Evolutionary conservation across 352 stramenopile genomes (phyloP), one percentile per base, ranked within the genome.

Genomic region (Elongisporangium undulatum): DNA sequence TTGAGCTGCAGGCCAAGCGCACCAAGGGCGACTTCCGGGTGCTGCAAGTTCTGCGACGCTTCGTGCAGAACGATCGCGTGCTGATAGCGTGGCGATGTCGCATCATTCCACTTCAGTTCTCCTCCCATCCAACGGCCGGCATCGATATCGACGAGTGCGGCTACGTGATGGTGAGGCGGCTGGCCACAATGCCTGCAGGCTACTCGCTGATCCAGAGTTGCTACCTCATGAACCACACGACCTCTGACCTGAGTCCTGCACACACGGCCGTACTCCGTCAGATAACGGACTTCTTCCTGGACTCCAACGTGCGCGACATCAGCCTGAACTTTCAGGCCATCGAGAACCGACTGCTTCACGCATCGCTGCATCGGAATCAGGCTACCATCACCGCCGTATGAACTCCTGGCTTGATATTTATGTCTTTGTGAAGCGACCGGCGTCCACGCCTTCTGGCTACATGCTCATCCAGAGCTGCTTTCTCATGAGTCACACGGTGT

Each of bases 71-170:
- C 17, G 75, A 86, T 59, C 74, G 74, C 22, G 65, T 85, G 19
- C 72, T 90, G 53, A 79, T 90, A 26, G 74, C 75, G 20, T 90
- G 78, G 78, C 72, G 67, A 29, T 75, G 77, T 15, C 77, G 71
- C 45, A 79, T 87, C 54, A 68, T 89, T 12, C 74, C 78, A 8
- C 58, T 80, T 17, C 67, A 85, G 56, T 88, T 89, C 60, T 41
- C 29, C 8, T 41, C 8, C 1, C 29, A 41, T 4, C 29, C 29
- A 2, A 41, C 29, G 5, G 2, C 4, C 29, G 13, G 9, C 13
- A 41, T 41, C 8, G 8, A 41, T 9, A 41, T 41, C 29, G 29
- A 41, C 29, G 29, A 41, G 13, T 41, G 29, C 9, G 29, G 29
- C 29, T 41, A 41, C 9, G 29, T 13, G 4, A 9, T 41, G 29